A percentile compares a stretch with the other conserved stretches of the same genome.
phyloP scores from a whole-genome alignment of 2,329 filamentous ascomycete genomes.

The Dactylellina haptotyla region DNA sequence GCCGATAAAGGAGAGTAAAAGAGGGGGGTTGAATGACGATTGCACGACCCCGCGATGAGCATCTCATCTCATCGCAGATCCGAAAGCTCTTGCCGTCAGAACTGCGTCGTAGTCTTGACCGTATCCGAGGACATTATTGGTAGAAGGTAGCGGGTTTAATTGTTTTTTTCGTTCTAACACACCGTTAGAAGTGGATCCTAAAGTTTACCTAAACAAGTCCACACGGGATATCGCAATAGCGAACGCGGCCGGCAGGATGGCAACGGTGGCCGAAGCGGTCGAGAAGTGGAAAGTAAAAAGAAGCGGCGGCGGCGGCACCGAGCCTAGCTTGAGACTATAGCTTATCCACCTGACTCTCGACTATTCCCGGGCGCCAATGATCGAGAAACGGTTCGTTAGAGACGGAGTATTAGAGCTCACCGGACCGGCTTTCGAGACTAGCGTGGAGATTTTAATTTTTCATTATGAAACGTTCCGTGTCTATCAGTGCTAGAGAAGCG shows the following conservation, averaged over 20 bases:
- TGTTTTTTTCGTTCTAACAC: slow-evolving; percentile 1
- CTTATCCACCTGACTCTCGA: slow-evolving; percentile 24
- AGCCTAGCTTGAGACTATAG: slow-evolving; percentile 17
- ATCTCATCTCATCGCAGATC: slow-evolving; percentile 43
- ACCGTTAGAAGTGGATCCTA: slow-evolving; percentile 31
- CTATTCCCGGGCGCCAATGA: slow-evolving; percentile 45
- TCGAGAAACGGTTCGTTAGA: slow-evolving; percentile 35
- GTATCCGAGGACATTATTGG: slow-evolving; percentile 32
- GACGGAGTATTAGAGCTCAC: neutral
- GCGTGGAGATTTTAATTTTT: slow-evolving; percentile 19
- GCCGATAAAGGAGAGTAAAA: slow-evolving; percentile 1
- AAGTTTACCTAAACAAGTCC: slow-evolving; percentile 8
- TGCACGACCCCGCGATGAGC: slow-evolving; percentile 31
- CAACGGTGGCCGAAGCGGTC: slow-evolving; percentile 16
- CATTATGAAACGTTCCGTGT: slow-evolving; percentile 53
- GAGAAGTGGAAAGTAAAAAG: neutral
- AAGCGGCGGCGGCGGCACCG: slow-evolving; percentile 22
- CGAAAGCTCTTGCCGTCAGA: slow-evolving; percentile 9
- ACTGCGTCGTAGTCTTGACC: slow-evolving; percentile 20
- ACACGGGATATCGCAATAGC: slow-evolving; percentile 54
- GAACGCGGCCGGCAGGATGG: slow-evolving; percentile 16
- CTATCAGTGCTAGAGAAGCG: slow-evolving; percentile 2
- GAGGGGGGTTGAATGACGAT: slow-evolving; percentile 31
- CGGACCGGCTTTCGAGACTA: neutral
- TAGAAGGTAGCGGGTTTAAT: neutral